These are phyloP conservation scores for Fusarium sp. DNA, from an alignment of 2,329 filamentous ascomycete genomes.

Conservation along the genomic window DNA sequence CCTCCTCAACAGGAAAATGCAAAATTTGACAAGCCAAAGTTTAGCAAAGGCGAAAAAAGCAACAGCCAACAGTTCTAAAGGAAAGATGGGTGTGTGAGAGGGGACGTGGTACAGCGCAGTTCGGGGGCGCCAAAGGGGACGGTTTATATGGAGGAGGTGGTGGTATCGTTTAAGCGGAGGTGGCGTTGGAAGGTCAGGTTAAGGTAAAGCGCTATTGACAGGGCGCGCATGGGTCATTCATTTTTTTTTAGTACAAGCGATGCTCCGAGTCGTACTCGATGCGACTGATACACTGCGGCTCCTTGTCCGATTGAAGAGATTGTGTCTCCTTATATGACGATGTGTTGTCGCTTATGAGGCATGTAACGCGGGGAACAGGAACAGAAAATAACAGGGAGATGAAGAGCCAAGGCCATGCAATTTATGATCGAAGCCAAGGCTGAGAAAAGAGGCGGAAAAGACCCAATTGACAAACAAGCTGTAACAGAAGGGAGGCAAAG, in stretches of 20 bases:
- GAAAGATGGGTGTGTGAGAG: constrained; percentile 19
- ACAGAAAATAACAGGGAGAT: constrained; percentile 8
- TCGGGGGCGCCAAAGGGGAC: constrained; percentile 17
- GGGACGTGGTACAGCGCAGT: constrained; percentile 20
- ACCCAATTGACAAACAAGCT: constrained; percentile 24
- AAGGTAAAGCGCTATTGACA: constrained; percentile 39
- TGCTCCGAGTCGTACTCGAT: constrained; percentile 15
- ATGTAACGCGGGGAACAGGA: constrained; percentile 32
- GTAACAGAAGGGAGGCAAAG: constrained; percentile 31
- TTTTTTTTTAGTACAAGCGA: background rate
- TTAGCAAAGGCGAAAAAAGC: constrained; percentile 1
- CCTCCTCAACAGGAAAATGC: background rate
- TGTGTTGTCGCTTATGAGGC: constrained; percentile 26
- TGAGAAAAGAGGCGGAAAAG: constrained; percentile 1
- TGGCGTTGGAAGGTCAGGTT: constrained; percentile 43
- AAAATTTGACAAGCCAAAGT: constrained; percentile 16
- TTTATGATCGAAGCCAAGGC: constrained; percentile 31
- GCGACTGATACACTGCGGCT: constrained; percentile 20
- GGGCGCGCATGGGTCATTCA: constrained; percentile 14
- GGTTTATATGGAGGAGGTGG: constrained; percentile 35
- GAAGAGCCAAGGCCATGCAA: constrained; percentile 13
- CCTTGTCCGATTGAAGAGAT: constrained; percentile 23
- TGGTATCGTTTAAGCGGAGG: constrained; percentile 45
- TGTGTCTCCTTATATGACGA: constrained; percentile 28
- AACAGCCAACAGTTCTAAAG: constrained; percentile 16